Base-by-base conservation (phyloP, 208 protist species). In the Tritrichomonas foetus region DNA sequence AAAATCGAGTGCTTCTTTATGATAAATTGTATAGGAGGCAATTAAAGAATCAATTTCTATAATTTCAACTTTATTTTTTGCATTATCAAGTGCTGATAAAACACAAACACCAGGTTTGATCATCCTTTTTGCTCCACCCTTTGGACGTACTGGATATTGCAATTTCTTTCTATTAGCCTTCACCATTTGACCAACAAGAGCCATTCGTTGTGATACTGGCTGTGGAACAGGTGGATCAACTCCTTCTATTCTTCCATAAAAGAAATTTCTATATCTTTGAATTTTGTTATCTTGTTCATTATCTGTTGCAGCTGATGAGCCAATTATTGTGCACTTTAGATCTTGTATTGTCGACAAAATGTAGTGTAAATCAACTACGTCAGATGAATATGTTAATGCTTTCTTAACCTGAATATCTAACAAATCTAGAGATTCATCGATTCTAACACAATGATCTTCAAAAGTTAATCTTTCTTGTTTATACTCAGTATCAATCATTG, bases 271-370 rank as follows among this genome's bases (percentile, higher is more conserved):
- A n/a, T 27, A 78, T 9, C 69, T 1, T 36, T 78, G 69, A 36
- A 78, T n/a, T 44, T 78, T 78, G 33, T 78, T 78, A 47, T 78
- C 69, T 78, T 78, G 33, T 44, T 78, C 69, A n/a, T 78, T 78
- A 44, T 78, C 69, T 8, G 69, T 78, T 47, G 69, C 69, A 47
- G 69, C 69, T 78, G 69, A 39, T 44, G 69, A 78, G 36, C 69
- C 69, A 47, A n/a, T n/a, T 47, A 78, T 78, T 78, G 69, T 78
- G 9, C 44, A 36, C 33, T 78, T 78, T 36, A 78, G 33, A 47
- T 78, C 69, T 78, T 78, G 69, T 20, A 78, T 78, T 47, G 69
- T 78, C 1, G 14, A 39, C 5, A 78, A 36, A 44, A 78, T 78
- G 20, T 39, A 78, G 69, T 78, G 69, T 9, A 78, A 20, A 78